Conservation (phyloP, 352 stramenopile species). For the Phytophthora litchii region DNA sequence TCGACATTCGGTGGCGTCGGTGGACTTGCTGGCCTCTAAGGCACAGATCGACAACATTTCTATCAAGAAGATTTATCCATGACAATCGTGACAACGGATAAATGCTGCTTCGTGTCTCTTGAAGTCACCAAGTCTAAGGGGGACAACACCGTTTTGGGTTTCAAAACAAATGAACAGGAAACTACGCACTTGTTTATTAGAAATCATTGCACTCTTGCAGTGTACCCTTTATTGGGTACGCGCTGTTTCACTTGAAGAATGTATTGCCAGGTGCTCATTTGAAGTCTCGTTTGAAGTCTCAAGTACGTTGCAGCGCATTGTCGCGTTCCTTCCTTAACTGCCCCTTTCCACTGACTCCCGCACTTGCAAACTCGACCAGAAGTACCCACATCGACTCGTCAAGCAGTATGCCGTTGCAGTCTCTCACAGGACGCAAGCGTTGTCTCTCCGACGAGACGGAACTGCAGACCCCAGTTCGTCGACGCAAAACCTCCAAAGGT, state of each 20-base stretch:
- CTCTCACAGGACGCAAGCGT: slow-evolving; percentile 19
- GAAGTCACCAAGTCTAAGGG: too few relatives aligned
- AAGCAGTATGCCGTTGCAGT: slow-evolving; percentile 8
- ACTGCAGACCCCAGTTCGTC: slow-evolving; percentile 3
- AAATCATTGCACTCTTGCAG: too few relatives aligned
- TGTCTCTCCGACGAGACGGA: slow-evolving; percentile 6
- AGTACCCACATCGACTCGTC: not conserved
- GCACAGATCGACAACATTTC: too few relatives aligned
- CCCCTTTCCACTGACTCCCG: slow-evolving; percentile 16
- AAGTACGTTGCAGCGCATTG: slow-evolving; percentile 20
- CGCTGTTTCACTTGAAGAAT: slow-evolving; percentile 27
- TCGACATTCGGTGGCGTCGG: too few relatives aligned
- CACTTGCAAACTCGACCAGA: slow-evolving; percentile 1
- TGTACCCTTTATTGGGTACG: slow-evolving; percentile 3
- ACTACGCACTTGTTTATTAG: too few relatives aligned
- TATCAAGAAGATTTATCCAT: too few relatives aligned
- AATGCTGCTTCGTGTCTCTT: too few relatives aligned
- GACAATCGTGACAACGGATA: too few relatives aligned
- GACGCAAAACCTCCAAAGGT: slow-evolving; percentile 7
- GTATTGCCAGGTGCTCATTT: slow-evolving; percentile 33
- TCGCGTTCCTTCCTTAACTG: slow-evolving; percentile 25
- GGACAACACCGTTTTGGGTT: too few relatives aligned
- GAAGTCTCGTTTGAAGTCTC: slow-evolving; percentile 11
- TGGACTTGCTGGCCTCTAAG: too few relatives aligned
- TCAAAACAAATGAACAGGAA: too few relatives aligned